Conservation (phyloP, 306 rosid species). For the Luffa aegyptiaca region DNA sequence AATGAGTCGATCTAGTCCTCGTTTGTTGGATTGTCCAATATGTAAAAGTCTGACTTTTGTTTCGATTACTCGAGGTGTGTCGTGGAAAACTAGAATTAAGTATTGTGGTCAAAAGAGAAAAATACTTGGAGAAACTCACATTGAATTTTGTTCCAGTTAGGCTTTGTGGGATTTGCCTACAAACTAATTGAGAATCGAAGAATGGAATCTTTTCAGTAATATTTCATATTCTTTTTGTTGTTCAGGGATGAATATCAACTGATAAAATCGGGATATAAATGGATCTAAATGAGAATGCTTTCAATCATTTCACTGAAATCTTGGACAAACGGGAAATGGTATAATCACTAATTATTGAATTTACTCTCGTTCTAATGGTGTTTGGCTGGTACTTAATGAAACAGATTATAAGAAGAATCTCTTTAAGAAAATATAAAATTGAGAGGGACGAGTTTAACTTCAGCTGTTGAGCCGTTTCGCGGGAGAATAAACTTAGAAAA, state of each 20-base stretch:
- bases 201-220: background rate
- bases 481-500: too few species aligned
- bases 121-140: background rate
- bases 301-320: too few species aligned
- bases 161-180: background rate
- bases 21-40: background rate
- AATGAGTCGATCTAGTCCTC: background rate
- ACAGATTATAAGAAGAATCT: too few species aligned
- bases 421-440: background rate
- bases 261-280: background rate
- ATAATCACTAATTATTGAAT: background rate
- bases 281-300: too few species aligned
- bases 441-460: too few species aligned
- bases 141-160: background rate
- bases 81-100: background rate
- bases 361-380: background rate
- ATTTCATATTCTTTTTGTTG: background rate
- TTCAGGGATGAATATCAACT: background rate
- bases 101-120: too few species aligned
- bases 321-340: too few species aligned
- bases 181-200: background rate
- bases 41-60: background rate
- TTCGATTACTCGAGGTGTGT: background rate
- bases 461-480: too few species aligned
- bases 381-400: too few species aligned